A percentile compares a stretch with the other conserved stretches of the same genome.
Conservation (phyloP, 1,284 basidiomycete genomes). For the Vanrija sp. region DNA sequence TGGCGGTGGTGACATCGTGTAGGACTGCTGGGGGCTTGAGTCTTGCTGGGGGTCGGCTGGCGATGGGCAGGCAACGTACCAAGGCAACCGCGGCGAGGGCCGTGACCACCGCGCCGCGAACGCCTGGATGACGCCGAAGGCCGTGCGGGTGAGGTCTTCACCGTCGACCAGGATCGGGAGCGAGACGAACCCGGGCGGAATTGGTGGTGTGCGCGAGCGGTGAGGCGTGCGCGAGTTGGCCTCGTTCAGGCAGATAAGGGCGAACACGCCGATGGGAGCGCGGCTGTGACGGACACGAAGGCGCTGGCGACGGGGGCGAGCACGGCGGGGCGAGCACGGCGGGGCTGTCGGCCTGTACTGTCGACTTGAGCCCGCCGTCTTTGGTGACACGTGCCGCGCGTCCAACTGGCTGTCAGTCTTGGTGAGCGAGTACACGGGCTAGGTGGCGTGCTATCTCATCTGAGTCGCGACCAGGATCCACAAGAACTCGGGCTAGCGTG, state of each 20-base stretch:
- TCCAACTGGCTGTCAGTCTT: conserved; percentile 44
- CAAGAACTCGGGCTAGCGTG: conserved; percentile 12
- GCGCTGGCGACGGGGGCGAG: conserved; percentile 38
- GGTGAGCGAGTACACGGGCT: conserved; percentile 38
- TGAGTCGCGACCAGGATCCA: conserved; percentile 15
- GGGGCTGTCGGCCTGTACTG: conserved; percentile 40
- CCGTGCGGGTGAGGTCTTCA: conserved; percentile 42
- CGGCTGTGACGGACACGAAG: conserved; percentile 24
- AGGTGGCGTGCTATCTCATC: conserved; percentile 34
- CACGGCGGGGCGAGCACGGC: conserved; percentile 46
- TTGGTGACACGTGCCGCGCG: conserved; percentile 36
- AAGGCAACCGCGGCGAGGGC: conserved; percentile 37
- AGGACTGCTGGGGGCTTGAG: conserved; percentile 27
- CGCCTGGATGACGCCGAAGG: conserved; percentile 40
- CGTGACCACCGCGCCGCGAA: too few species aligned
- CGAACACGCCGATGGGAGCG: conserved; percentile 40
- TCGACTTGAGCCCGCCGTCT: conserved; percentile 40
- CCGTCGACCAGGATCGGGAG: conserved; percentile 44
- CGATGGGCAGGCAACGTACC: background rate
- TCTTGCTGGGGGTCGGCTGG: conserved; percentile 28
- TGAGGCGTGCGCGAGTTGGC: conserved; percentile 40
- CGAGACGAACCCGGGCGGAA: conserved; percentile 38
- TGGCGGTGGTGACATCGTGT: conserved; percentile 43
- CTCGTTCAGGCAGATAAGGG: conserved; percentile 38
- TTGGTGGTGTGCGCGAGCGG: conserved; percentile 39